Conservation (phyloP, 2,329 filamentous ascomycete genomes). For the Penicillium corylophilum region DNA sequence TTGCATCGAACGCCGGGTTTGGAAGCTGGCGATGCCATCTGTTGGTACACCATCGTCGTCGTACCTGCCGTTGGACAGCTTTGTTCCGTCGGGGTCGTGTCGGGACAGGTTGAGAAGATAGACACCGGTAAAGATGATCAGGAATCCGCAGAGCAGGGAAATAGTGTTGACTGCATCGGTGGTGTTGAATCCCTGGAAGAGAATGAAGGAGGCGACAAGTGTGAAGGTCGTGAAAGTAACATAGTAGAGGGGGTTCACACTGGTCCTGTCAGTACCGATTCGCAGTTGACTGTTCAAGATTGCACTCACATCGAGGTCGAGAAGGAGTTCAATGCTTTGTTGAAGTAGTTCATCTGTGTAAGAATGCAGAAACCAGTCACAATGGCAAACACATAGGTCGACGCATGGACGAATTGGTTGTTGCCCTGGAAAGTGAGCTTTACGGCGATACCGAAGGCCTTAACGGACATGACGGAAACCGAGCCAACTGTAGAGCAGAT, state of each 20-base stretch:
- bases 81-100: constrained; percentile 78
- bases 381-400: constrained; percentile 96
- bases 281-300: background rate
- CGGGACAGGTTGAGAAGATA: constrained; percentile 96
- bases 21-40: constrained; percentile 83
- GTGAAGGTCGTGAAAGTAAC: constrained; percentile 96
- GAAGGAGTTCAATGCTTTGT: constrained; percentile 96
- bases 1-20: constrained; percentile 93
- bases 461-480: constrained; percentile 98
- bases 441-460: constrained; percentile 95
- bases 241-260: constrained; percentile 95
- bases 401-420: constrained; percentile 93
- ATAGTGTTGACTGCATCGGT: constrained; percentile 88
- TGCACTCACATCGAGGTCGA: constrained; percentile 86
- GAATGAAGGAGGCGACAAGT: constrained; percentile 89
- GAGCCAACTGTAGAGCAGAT: constrained; percentile 97
- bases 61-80: constrained; percentile 58
- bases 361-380: constrained; percentile 90
- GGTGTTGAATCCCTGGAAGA: constrained; percentile 95
- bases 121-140: constrained; percentile 91
- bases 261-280: constrained; percentile 37
- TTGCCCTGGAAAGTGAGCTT: constrained; percentile 91
- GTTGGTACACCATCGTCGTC: constrained; percentile 74
- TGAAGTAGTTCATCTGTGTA: constrained; percentile 99
- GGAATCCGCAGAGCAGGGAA: constrained; percentile 86